Conservation (phyloP, 306 rosid species). For the Sindora glabra region DNA sequence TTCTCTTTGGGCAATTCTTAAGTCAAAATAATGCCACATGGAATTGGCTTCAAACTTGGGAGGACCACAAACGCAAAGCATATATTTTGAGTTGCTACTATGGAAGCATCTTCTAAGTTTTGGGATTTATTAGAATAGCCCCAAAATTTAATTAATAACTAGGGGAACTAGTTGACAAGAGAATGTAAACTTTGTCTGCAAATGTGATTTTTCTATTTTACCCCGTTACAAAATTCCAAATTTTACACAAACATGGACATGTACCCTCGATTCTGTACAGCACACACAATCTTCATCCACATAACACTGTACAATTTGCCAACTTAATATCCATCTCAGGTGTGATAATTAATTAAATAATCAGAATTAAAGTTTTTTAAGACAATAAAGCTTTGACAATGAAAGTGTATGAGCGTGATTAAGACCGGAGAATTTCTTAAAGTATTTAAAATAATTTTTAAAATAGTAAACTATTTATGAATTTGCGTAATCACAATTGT, state of each 20-base stretch:
- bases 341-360: neutral
- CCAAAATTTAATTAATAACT: neutral
- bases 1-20: neutral
- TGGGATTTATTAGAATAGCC: neutral
- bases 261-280: neutral
- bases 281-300: neutral
- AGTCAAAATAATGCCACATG: neutral
- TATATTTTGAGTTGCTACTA: neutral
- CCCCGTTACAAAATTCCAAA: neutral
- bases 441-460: too few relatives aligned
- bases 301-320: neutral
- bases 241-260: neutral
- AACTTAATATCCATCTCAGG: neutral
- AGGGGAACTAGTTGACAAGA: neutral
- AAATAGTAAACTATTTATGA: too few relatives aligned
- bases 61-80: neutral
- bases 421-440: too few relatives aligned
- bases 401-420: too few relatives aligned
- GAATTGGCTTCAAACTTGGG: neutral
- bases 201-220: neutral
- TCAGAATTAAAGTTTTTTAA: neutral
- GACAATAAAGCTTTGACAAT: constrained; percentile 9
- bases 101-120: neutral
- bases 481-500: too few relatives aligned
- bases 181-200: neutral